Conservation (phyloP, 2,329 filamentous ascomycete species). For the Bipolaris zeicola region DNA sequence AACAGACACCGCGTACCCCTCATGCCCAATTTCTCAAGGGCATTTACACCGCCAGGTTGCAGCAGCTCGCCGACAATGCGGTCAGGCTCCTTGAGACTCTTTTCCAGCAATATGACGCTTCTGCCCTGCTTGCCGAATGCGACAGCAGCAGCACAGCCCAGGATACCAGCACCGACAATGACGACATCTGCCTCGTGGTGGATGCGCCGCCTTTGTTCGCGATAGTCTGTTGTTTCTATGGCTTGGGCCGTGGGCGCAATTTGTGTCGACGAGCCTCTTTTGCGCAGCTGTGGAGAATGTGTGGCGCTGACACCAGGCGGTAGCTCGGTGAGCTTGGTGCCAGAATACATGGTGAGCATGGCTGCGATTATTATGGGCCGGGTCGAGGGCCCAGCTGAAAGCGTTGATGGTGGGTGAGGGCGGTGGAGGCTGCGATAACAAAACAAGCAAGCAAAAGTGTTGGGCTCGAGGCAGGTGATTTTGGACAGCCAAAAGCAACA, state of each 20-base stretch:
- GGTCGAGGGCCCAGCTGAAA: slow-evolving; percentile 16
- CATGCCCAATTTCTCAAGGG: slow-evolving; percentile 80
- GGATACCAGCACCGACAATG: slow-evolving; percentile 87
- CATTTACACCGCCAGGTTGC: slow-evolving; percentile 86
- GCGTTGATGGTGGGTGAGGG: background rate
- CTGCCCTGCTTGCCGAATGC: slow-evolving; percentile 87
- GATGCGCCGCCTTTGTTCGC: slow-evolving; percentile 55
- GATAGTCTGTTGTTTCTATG: slow-evolving; percentile 27
- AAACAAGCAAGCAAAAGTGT: background rate
- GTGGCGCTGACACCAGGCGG: slow-evolving; percentile 28
- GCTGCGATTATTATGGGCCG: slow-evolving; percentile 16
- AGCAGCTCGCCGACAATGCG: slow-evolving; percentile 94
- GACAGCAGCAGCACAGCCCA: slow-evolving; percentile 85
- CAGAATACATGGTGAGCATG: slow-evolving; percentile 37
- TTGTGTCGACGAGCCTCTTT: slow-evolving; percentile 22
- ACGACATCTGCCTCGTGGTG: slow-evolving; percentile 79
- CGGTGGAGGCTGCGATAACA: background rate
- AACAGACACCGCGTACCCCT: slow-evolving; percentile 38
- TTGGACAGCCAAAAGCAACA: background rate
- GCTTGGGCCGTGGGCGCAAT: slow-evolving; percentile 18
- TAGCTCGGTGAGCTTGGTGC: slow-evolving; percentile 30
- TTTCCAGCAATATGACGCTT: slow-evolving; percentile 87
- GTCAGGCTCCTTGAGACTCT: slow-evolving; percentile 88
- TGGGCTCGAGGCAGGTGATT: background rate
- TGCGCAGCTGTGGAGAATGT: slow-evolving; percentile 16